These are phyloP conservation scores for Xylaria sp. DNA, from an alignment of 2,329 filamentous ascomycete species.

Conservation along the genomic window DNA sequence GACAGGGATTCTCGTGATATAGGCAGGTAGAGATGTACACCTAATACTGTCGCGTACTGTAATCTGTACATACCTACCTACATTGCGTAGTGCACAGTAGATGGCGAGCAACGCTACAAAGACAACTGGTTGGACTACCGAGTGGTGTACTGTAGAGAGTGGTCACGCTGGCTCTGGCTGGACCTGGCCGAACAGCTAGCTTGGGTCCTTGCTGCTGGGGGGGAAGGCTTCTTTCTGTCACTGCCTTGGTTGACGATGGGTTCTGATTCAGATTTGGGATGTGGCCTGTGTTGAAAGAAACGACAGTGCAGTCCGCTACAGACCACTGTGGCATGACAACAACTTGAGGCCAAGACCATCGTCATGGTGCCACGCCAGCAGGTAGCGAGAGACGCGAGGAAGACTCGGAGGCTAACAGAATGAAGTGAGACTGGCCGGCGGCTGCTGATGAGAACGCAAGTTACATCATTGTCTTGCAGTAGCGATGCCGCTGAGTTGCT, in stretches of 20 bases:
- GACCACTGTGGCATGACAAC: constrained; percentile 42
- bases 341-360: constrained; percentile 40
- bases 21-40: constrained; percentile 12
- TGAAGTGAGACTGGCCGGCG: constrained; percentile 18
- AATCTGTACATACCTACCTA: background rate
- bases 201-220: background rate
- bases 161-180: constrained; percentile 23
- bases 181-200: constrained; percentile 11
- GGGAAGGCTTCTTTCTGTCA: constrained; percentile 14
- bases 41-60: background rate
- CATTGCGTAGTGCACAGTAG: constrained; percentile 11
- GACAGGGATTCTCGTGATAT: constrained; percentile 24
- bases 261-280: background rate
- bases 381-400: constrained; percentile 40
- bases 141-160: background rate
- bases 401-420: constrained; percentile 23
- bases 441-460: constrained; percentile 31
- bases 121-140: background rate
- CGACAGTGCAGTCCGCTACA: constrained; percentile 38
- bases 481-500: constrained; percentile 34
- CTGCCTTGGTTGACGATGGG: constrained; percentile 15
- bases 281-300: constrained; percentile 3
- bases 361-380: constrained; percentile 40
- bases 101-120: constrained; percentile 23
- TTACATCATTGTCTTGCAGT: constrained; percentile 34